A percentile compares a stretch with the other conserved stretches of the same genome.
phyloP scores from a whole-genome alignment of 2,329 filamentous ascomycete species.

The Hymenoscyphus fructigenus region DNA sequence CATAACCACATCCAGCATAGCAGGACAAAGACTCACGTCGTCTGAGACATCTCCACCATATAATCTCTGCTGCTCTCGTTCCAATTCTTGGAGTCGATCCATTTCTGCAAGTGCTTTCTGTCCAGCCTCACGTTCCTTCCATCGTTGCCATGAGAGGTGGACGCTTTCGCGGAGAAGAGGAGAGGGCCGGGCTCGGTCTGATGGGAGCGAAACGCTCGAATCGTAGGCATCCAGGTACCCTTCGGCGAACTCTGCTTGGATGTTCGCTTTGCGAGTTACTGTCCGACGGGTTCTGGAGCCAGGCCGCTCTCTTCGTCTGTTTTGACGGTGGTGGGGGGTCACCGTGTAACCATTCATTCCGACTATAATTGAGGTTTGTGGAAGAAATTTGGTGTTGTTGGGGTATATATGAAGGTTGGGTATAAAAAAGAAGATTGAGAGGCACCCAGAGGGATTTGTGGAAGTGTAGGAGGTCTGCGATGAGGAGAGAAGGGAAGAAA shows the following conservation, averaged over 20 bases:
- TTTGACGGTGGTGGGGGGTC: slow-evolving; percentile 33
- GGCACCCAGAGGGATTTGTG: slow-evolving; percentile 18
- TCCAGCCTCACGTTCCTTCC: slow-evolving; percentile 34
- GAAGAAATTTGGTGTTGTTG: neutral
- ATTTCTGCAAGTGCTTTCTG: slow-evolving; percentile 25
- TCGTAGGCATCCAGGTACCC: slow-evolving; percentile 32
- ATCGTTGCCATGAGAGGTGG: slow-evolving; percentile 34
- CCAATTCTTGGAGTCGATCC: slow-evolving; percentile 26
- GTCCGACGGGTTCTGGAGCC: slow-evolving; percentile 34
- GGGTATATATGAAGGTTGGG: slow-evolving; percentile 2
- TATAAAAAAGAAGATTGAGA: slow-evolving; percentile 4
- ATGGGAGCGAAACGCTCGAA: slow-evolving; percentile 27
- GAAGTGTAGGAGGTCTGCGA: slow-evolving; percentile 29
- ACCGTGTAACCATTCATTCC: slow-evolving; percentile 24
- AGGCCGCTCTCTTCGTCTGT: slow-evolving; percentile 35
- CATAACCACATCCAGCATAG: slow-evolving; percentile 36
- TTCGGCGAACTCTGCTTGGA: slow-evolving; percentile 29
- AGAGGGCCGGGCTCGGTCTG: slow-evolving; percentile 30
- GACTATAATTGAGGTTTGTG: slow-evolving; percentile 18
- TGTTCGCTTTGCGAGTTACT: slow-evolving; percentile 28
- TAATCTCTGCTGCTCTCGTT: slow-evolving; percentile 30
- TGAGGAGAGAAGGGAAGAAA: slow-evolving; percentile 20
- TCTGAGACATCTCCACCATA: slow-evolving; percentile 36
- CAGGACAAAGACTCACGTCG: slow-evolving; percentile 35
- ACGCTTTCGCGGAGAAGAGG: slow-evolving; percentile 35